phyloP scores from a whole-genome alignment of 1,284 basidiomycete species.

The Exsudoporus floridanus region DNA sequence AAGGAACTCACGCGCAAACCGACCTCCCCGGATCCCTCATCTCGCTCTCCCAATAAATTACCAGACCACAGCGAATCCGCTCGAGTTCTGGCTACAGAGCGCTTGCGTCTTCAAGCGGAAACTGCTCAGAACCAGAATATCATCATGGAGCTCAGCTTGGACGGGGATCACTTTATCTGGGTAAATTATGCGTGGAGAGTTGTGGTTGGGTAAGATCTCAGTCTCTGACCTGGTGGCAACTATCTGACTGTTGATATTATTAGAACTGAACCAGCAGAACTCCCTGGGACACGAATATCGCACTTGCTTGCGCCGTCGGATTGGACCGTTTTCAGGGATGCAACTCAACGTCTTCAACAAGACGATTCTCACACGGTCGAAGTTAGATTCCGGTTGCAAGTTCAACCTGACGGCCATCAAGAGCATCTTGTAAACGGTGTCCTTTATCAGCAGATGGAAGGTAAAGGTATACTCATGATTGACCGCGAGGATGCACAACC shows the following conservation, averaged over 20 bases:
- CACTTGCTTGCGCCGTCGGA: conserved; percentile 83
- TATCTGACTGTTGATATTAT: conserved; percentile 13
- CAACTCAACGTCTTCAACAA: conserved; percentile 80
- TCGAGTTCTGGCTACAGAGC: conserved; percentile 78
- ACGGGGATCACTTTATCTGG: conserved; percentile 91
- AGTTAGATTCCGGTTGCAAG: conserved; percentile 82
- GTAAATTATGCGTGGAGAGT: conserved; percentile 93
- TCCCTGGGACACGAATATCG: conserved; percentile 81
- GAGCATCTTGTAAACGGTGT: conserved; percentile 48
- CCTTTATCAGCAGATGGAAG: conserved; percentile 89
- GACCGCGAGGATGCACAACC: conserved; percentile 84
- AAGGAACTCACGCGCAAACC: conserved; percentile 46
- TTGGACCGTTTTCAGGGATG: conserved; percentile 83
- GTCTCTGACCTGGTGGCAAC: not conserved
- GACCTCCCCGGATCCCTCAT: conserved; percentile 35
- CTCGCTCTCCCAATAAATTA: conserved; percentile 43
- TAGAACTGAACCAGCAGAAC: conserved; percentile 83
- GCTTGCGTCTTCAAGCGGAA: conserved; percentile 83
- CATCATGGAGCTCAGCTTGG: conserved; percentile 91
- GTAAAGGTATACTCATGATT: conserved; percentile 98
- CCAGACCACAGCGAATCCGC: conserved; percentile 66
- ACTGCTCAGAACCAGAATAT: conserved; percentile 93
- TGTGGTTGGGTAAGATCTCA: conserved; percentile 79
- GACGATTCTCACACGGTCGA: conserved; percentile 96
- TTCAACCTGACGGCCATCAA: conserved; percentile 60